Conservation (phyloP, 768 basidiomycete species). For the Agaricus bisporus region DNA sequence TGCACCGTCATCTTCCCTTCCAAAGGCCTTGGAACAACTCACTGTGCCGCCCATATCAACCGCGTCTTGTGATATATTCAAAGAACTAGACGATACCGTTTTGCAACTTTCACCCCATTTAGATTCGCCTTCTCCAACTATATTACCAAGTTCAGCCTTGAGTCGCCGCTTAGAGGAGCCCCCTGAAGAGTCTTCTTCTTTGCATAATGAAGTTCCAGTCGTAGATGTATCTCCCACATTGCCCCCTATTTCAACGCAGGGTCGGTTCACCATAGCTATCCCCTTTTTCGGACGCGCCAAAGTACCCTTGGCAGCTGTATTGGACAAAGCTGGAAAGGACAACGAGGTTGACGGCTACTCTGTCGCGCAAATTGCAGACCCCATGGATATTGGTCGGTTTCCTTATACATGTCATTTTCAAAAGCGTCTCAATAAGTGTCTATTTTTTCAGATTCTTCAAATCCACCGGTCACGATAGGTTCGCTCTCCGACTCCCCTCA, state of each 20-base stretch:
- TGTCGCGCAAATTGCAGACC: background rate
- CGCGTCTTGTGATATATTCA: background rate
- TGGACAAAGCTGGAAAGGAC: slow-evolving; percentile 1
- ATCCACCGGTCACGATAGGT: background rate
- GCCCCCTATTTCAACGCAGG: background rate
- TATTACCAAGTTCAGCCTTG: background rate
- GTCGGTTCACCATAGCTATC: slow-evolving; percentile 14
- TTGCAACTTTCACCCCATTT: background rate
- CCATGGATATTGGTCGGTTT: background rate
- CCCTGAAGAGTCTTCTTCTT: slow-evolving; percentile 9
- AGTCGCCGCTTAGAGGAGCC: background rate
- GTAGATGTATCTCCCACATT: slow-evolving; percentile 10
- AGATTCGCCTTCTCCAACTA: background rate
- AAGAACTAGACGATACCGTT: background rate
- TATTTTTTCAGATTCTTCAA: slow-evolving; percentile 5
- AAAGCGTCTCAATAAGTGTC: background rate
- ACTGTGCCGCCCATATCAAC: background rate
- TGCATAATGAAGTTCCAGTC: slow-evolving; percentile 15
- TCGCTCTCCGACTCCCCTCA: slow-evolving; percentile 1
- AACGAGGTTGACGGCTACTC: background rate
- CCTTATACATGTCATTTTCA: background rate
- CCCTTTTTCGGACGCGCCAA: slow-evolving; percentile 18
- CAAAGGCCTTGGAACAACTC: background rate
- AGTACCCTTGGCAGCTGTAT: slow-evolving; percentile 6
- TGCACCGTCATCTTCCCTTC: background rate